These are phyloP conservation scores for Lipomyces mesembrius DNA, from an alignment of 805 yeast species.

Conservation along the genomic window DNA sequence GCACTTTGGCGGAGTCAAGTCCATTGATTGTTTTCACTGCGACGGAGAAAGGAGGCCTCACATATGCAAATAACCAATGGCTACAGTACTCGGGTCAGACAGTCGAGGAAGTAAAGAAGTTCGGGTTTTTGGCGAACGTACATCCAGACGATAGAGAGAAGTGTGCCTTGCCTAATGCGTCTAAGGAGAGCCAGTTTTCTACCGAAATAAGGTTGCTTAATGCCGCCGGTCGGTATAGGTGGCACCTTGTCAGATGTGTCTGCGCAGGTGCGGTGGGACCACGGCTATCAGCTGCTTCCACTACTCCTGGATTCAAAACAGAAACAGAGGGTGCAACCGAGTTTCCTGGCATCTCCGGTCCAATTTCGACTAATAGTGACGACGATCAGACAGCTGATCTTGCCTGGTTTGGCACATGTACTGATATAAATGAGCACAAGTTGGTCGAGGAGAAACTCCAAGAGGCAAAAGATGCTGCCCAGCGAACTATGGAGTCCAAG, in stretches of 20 bases:
- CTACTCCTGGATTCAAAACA: not conserved
- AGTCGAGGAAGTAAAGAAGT: conserved; percentile 39
- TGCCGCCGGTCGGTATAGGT: conserved; percentile 41
- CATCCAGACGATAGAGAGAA: conserved; percentile 45
- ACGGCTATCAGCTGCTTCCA: not conserved
- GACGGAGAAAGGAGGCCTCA: conserved; percentile 40
- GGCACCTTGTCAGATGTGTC: conserved; percentile 44
- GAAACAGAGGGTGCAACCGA: not conserved
- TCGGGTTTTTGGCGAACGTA: conserved; percentile 42
- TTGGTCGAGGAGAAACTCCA: conserved; percentile 44
- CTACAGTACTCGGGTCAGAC: conserved; percentile 42
- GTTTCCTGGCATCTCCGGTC: not conserved
- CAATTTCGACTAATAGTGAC: not conserved
- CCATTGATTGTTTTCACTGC: conserved; percentile 45
- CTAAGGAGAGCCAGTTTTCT: conserved; percentile 25
- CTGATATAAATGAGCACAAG: conserved; percentile 46
- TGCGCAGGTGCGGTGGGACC: conserved; percentile 32
- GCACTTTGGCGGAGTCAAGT: conserved; percentile 44
- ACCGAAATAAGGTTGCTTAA: conserved; percentile 42
- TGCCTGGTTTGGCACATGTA: conserved; percentile 46
- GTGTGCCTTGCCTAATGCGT: conserved; percentile 36
- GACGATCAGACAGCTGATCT: conserved; percentile 16
- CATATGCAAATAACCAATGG: conserved; percentile 46
- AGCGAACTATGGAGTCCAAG: conserved; percentile 47
- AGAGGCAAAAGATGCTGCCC: conserved; percentile 47